Percentiles rank a stretch among this genome's conserved stretches.
Evolutionary conservation across 177 flowering plant species (phyloP).

Genomic region (Vitis hybrid): DNA sequence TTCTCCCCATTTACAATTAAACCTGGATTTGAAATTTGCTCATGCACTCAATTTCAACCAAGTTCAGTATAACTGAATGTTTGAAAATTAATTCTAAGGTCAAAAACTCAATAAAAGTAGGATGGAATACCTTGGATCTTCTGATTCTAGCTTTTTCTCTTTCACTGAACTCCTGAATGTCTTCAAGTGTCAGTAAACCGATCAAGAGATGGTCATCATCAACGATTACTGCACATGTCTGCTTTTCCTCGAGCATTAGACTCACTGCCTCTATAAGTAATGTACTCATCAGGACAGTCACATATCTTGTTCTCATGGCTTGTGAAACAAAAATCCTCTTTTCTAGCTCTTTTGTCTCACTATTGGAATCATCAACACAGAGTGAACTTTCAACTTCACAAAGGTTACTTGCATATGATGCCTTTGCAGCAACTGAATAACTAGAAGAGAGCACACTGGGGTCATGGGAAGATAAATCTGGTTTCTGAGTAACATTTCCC

Average conservation of each 20-base stretch:
- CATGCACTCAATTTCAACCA: neutral
- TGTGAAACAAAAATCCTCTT: constrained; percentile 64
- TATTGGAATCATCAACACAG: constrained; percentile 49
- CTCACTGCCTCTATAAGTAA: constrained; percentile 57
- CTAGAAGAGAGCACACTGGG: constrained; percentile 21
- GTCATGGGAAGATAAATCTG: constrained; percentile 17
- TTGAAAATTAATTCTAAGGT: neutral
- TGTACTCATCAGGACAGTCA: constrained; percentile 54
- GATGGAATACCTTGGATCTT: constrained; percentile 41
- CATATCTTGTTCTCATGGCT: constrained; percentile 81
- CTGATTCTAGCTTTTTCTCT: constrained; percentile 26
- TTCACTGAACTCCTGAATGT: constrained; percentile 65
- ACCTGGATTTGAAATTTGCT: neutral
- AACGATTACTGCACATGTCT: constrained; percentile 73
- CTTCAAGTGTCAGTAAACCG: constrained; percentile 67
- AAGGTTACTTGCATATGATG: constrained; percentile 36
- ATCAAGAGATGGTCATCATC: constrained; percentile 44
- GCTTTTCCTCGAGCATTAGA: constrained; percentile 79
- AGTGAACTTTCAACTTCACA: constrained; percentile 80
- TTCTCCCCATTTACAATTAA: neutral
- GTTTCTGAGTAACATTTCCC: constrained; percentile 19
- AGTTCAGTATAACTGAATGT: neutral
- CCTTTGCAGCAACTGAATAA: constrained; percentile 14
- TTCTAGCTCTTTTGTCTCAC: constrained; percentile 33
- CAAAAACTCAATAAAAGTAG: neutral